Base-by-base conservation (phyloP, 1,139 yeast genomes). In the Nadsonia commutata region DNA sequence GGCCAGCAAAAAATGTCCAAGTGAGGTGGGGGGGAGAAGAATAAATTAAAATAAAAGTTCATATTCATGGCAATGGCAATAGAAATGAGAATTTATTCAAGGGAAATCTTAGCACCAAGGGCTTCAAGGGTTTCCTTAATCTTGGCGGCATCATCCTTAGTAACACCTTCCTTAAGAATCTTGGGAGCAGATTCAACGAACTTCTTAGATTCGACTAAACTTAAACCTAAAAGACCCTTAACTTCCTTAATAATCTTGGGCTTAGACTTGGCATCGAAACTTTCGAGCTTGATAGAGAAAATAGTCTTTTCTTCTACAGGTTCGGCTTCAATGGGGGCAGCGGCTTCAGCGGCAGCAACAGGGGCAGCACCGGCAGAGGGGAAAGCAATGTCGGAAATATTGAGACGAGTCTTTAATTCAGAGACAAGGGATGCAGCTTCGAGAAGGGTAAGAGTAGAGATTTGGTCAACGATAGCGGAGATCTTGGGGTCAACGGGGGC, bases 191-290 rank as follows among this genome's bases (percentile, higher is more conserved):
- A 69, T 70, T 90, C 99, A 48, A 93, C 99, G 54, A 90, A 84
- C 70, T 90, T 90, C 78, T 90, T 93, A 49, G 96, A 84, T 62
- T 90, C 98, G 49, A 90, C 98, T 55, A 90, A 74, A 17, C 95
- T 85, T 59, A 90, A 73, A 8, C 96, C 96, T 58, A 90, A 73
- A 63, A 90, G 71, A 49, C 82, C 74, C 73, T 90, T 90, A 55
- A 90, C 94, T 69, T 90, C 98, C 72, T 90, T 90, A 64, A 90
- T 93, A 62, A 90, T 77, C 80, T 90, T 90, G 51, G 99, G 96
- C 73, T 90, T 90, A 47, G 95, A 69, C 69, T 88, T 86, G 49
- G 97, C 77, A 57, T 90, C 99, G 56, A 90, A 88, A 38, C 93
- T 75, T 64, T 90, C 97, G 57, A 90, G 77, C 67, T 88, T 93